These are phyloP conservation scores for Aspergillus saccharolyticus DNA, from an alignment of 495 filamentous ascomycete species.

Conservation along the genomic window DNA sequence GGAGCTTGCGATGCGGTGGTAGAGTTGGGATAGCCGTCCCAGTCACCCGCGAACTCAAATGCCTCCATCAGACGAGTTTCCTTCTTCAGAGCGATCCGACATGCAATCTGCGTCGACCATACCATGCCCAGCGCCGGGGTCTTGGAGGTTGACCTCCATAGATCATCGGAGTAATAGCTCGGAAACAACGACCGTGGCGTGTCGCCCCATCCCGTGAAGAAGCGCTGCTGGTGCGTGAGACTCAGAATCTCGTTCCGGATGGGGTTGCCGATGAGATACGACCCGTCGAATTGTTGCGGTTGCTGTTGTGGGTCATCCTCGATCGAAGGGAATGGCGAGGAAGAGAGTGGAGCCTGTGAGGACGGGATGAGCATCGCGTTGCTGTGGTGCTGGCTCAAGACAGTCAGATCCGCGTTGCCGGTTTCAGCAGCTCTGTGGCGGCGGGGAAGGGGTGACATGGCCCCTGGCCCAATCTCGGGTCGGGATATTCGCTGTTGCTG, in stretches of 20 bases:
- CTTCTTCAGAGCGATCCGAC: conserved; percentile 74
- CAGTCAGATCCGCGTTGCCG: conserved; percentile 14
- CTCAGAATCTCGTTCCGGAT: conserved; percentile 49
- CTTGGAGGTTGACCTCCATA: conserved; percentile 48
- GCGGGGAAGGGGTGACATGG: conserved; percentile 21
- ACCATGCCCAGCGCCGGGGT: conserved; percentile 81
- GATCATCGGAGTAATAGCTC: neutral
- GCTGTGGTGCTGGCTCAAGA: conserved; percentile 3
- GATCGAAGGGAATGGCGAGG: conserved; percentile 24
- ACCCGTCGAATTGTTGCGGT: conserved; percentile 30
- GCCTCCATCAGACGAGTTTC: conserved; percentile 21
- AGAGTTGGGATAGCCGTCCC: neutral
- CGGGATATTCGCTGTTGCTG: conserved; percentile 9
- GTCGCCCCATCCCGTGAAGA: conserved; percentile 93
- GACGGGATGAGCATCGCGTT: conserved; percentile 20
- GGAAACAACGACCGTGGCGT: conserved; percentile 9
- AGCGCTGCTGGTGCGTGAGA: conserved; percentile 86
- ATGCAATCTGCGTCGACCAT: conserved; percentile 84
- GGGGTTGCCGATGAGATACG: conserved; percentile 36
- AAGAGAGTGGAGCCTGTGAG: conserved; percentile 28
- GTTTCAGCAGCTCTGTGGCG: conserved; percentile 11
- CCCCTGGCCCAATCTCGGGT: conserved; percentile 16
- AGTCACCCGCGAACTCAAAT: neutral
- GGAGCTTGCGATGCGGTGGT: neutral
- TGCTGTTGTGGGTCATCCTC: conserved; percentile 31